Percentiles rank a stretch among this genome's conserved stretches.
Evolutionary conservation across 176 grass and related monocot genomes (phyloP).

Genomic region (Ampelocalamus luodianensis): DNA sequence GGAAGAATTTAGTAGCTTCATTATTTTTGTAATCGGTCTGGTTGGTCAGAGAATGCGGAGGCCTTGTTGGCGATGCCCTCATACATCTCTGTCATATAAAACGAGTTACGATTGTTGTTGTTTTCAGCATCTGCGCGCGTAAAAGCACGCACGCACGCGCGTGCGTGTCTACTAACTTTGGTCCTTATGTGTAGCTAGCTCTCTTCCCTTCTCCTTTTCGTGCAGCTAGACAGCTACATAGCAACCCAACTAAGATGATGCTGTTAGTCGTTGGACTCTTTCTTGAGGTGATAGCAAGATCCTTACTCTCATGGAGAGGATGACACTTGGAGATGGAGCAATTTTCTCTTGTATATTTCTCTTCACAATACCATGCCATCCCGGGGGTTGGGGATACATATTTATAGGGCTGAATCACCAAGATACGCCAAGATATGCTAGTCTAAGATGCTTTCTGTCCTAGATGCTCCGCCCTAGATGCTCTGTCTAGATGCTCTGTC

Average conservation of each 20-base stretch:
- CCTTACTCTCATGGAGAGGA: too few relatives aligned
- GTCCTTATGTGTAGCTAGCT: conserved; percentile 9
- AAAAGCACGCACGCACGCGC: conserved; percentile 23
- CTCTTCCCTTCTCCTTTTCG: conserved; percentile 17
- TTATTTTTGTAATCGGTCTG: conserved; percentile 39
- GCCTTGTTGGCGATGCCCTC: conserved; percentile 30
- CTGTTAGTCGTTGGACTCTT: too few relatives aligned
- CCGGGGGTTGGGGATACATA: too few relatives aligned
- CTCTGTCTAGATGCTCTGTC: too few relatives aligned
- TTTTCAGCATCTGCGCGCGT: conserved; percentile 28
- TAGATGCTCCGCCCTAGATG: too few relatives aligned
- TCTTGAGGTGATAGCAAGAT: too few relatives aligned
- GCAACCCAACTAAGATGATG: conserved; percentile 39
- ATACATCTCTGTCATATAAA: conserved; percentile 20
- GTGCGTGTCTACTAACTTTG: conserved; percentile 39
- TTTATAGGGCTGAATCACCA: too few relatives aligned
- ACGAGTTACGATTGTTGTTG: not conserved
- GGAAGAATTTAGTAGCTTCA: conserved; percentile 40
- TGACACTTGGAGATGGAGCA: too few relatives aligned
- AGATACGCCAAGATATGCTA: too few relatives aligned
- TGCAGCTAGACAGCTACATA: conserved; percentile 1
- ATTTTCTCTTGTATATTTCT: too few relatives aligned
- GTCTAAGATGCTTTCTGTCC: too few relatives aligned
- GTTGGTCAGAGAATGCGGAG: conserved; percentile 39
- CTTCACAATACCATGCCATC: too few relatives aligned